Base-by-base conservation (phyloP, 768 basidiomycete species). In the Boletus subparvulus region DNA sequence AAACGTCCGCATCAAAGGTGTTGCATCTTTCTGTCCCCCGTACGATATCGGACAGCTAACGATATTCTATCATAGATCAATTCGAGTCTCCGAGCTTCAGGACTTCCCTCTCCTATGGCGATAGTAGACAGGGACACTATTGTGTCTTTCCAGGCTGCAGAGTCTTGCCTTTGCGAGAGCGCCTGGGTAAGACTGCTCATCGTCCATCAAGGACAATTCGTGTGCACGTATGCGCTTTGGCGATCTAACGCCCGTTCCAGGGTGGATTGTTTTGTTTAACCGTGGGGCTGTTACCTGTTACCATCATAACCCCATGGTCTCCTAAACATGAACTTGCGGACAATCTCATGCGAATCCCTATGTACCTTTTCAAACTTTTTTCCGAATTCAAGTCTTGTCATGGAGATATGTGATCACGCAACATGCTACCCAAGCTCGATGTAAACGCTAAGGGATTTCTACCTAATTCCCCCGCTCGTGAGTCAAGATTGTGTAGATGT, bases 281-380 rank as follows among this genome's bases (percentile, higher is more conserved):
- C 55, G 21, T 51, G 59, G 50, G 59, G 47, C 32, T 59, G 61
- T 63, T 61, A 17, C 45, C 47, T 52, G 57, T 62, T 58, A 60
- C 55, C 47, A 57, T 59, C 64, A 44, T 44, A 41, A 21, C 42
- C 53, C 45, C 52, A 24, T 35, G 42, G 41, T 45, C 47, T 54
- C 43, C 50, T 46, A 52, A 55, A 49, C 61, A 52, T 41, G 55
- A 62, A 53, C 46, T 61, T 55, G 61, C 49, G 69, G 67, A 71
- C 69, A 69, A 58, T 69, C 60, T 61, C 60, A 47, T 69, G 58
- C 59, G 37, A 65, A 55, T 62, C 28, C 50, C 54, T 67, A 71
- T 65, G 67, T 69, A 67, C 60, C 46, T 50, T 67, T 59, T 6
- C 11, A 47, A 45, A 47, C 41, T 13, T 44, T 54, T 52, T 56